Base-by-base conservation (phyloP, 129 eudicot species). In the Tagetes patula region DNA sequence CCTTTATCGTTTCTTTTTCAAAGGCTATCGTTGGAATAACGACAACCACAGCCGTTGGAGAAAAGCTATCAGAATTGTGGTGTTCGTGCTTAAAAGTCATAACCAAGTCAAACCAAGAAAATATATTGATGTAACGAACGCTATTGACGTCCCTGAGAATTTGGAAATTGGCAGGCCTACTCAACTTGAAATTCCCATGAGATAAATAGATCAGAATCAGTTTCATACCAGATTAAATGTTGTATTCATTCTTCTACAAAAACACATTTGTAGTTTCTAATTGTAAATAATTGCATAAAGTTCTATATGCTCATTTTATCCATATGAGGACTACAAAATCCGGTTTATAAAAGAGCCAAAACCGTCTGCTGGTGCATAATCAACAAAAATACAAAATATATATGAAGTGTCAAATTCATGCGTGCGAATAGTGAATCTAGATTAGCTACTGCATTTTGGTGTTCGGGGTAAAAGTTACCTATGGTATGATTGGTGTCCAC, bases 91-190 rank as follows among this genome's bases (percentile, higher is more conserved):
- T 55, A 66, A 74, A 78, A 72, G 65, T 31, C 82, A 31, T 43
- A 65, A 66, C 50, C 62, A 12, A 55, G 45, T 79, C 36, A 65
- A 81, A 43, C 69, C 71, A 37, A 20, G 55, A 45, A 56, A 72
- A 38, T 52, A n/a, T 27, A 3, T 47, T n/a, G 65, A 71, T 37
- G 36, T 63, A 0, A 27, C 39, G 1, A 62, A 45, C 12, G 77
- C 84, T 1, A 39, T 69, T 1, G 81, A 70, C 41, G 73, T 81
- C 4, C 84, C 84, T 0, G 81, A 75, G 69, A 81, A 70, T 52
- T 61, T 75, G 81, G 79, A 80, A 61, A 67, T 74, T 4, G 83
- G 83, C 33, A 67, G 83, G 41, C 83, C 83, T 59, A 80, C 80
- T 13, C 70, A 73, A 64, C 72, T 81, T 14, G 77, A 75, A 81